These are phyloP conservation scores for Hypericum perforatum DNA, from an alignment of 345 rosid species.

Conservation along the genomic window DNA sequence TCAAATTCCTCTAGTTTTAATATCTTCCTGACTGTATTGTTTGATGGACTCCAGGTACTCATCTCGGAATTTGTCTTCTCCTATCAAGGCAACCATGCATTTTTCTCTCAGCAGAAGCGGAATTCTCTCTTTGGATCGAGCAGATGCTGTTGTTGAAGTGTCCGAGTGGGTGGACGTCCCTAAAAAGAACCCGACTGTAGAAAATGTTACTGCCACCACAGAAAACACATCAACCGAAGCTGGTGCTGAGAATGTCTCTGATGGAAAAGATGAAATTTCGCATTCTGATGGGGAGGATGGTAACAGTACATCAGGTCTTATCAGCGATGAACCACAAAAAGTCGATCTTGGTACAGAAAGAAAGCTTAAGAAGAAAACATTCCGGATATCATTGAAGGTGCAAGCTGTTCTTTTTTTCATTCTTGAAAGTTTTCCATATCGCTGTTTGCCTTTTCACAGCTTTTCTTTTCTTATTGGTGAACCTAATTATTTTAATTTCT, in stretches of 20 bases:
- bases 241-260: slow-evolving; percentile 33
- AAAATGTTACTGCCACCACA: slow-evolving; percentile 51
- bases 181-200: slow-evolving; percentile 55
- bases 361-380: slow-evolving; percentile 72
- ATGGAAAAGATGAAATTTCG: slow-evolving; percentile 41
- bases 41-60: slow-evolving; percentile 45
- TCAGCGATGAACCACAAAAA: slow-evolving; percentile 37
- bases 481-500: slow-evolving; percentile 10
- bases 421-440: slow-evolving; percentile 4
- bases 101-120: slow-evolving; percentile 95
- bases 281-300: slow-evolving; percentile 34
- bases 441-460: background rate
- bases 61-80: slow-evolving; percentile 81
- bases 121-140: slow-evolving; percentile 73
- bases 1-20: slow-evolving; percentile 8
- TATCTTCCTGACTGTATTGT: slow-evolving; percentile 5
- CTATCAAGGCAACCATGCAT: slow-evolving; percentile 85
- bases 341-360: slow-evolving; percentile 51
- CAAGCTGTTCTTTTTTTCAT: slow-evolving; percentile 1
- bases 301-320: slow-evolving; percentile 24
- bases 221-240: slow-evolving; percentile 42
- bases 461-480: background rate
- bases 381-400: slow-evolving; percentile 85
- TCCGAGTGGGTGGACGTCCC: slow-evolving; percentile 98
- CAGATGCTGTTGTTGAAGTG: slow-evolving; percentile 87